Evolutionary conservation across 2,329 filamentous ascomycete genomes (phyloP).

Genomic region (Purpureocillium takamizusanense): DNA sequence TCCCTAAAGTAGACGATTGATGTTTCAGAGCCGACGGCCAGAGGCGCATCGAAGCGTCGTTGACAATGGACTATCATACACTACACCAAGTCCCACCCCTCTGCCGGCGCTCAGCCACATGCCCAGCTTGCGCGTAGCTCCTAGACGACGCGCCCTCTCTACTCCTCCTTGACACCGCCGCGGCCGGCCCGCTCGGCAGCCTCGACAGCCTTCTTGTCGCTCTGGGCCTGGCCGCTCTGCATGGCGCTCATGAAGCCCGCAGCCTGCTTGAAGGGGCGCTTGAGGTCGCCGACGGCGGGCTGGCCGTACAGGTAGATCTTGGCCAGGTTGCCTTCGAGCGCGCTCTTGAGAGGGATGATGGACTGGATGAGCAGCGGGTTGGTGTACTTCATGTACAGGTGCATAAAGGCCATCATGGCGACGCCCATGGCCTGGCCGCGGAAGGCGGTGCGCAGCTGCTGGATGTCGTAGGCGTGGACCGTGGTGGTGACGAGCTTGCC

Average conservation of each 20-base stretch:
- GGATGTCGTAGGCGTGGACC: slow-evolving; percentile 85
- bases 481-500: slow-evolving; percentile 95
- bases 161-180: slow-evolving; percentile 66
- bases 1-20: too few relatives aligned
- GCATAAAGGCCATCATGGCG: slow-evolving; percentile 98
- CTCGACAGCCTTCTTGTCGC: slow-evolving; percentile 84
- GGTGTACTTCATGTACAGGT: slow-evolving; percentile 98
- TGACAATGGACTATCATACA: too few relatives aligned
- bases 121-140: too few relatives aligned
- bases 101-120: background rate
- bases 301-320: slow-evolving; percentile 91
- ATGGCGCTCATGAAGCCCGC: slow-evolving; percentile 77
- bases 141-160: slow-evolving; percentile 16
- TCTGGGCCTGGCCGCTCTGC: slow-evolving; percentile 67
- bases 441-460: slow-evolving; percentile 76
- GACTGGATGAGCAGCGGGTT: slow-evolving; percentile 98
- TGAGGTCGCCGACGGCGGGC: slow-evolving; percentile 80
- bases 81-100: background rate
- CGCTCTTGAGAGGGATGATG: slow-evolving; percentile 94
- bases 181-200: slow-evolving; percentile 66
- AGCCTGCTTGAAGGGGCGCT: slow-evolving; percentile 86
- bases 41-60: too few relatives aligned
- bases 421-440: slow-evolving; percentile 92
- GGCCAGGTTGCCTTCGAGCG: slow-evolving; percentile 88
- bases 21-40: too few relatives aligned